Evolutionary conservation across 164 flowering plant species (phyloP).

Genomic region (Chimonanthus praecox): DNA sequence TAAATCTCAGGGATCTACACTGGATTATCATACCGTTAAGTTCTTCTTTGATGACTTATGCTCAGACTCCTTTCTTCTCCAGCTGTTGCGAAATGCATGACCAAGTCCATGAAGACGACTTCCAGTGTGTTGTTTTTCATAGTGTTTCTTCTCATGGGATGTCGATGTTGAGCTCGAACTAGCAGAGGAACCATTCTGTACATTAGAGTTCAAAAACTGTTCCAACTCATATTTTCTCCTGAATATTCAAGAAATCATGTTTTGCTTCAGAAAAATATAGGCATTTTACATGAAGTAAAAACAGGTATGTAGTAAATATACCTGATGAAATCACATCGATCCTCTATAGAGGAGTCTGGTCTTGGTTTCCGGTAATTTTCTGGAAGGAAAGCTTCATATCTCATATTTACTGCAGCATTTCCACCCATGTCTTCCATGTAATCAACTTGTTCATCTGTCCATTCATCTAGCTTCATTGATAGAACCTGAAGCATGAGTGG

Average conservation of each 20-base stretch:
- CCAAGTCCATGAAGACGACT: conserved; percentile 52
- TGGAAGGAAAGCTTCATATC: conserved; percentile 76
- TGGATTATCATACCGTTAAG: conserved; percentile 35
- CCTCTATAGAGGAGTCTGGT: conserved; percentile 68
- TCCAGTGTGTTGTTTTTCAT: conserved; percentile 46
- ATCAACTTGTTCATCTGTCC: conserved; percentile 91
- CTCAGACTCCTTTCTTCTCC: conserved; percentile 73
- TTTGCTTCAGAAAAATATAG: conserved; percentile 14
- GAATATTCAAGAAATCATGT: conserved; percentile 20
- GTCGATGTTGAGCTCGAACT: conserved; percentile 15
- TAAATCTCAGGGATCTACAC: background rate
- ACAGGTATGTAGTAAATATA: conserved; percentile 15
- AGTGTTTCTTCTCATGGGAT: conserved; percentile 38
- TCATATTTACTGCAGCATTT: conserved; percentile 53
- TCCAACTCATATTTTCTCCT: conserved; percentile 88
- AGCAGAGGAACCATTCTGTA: conserved; percentile 29
- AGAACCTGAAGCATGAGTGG: conserved; percentile 48
- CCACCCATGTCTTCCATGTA: conserved; percentile 61
- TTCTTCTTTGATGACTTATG: conserved; percentile 41
- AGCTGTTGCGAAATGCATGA: conserved; percentile 71
- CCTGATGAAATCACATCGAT: conserved; percentile 81
- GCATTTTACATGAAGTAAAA: background rate
- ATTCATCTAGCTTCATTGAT: conserved; percentile 86
- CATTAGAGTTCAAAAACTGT: conserved; percentile 45
- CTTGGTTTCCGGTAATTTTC: conserved; percentile 48